phyloP scores from a whole-genome alignment of 441 rosid genomes.

The Theobroma grandiflorum region DNA sequence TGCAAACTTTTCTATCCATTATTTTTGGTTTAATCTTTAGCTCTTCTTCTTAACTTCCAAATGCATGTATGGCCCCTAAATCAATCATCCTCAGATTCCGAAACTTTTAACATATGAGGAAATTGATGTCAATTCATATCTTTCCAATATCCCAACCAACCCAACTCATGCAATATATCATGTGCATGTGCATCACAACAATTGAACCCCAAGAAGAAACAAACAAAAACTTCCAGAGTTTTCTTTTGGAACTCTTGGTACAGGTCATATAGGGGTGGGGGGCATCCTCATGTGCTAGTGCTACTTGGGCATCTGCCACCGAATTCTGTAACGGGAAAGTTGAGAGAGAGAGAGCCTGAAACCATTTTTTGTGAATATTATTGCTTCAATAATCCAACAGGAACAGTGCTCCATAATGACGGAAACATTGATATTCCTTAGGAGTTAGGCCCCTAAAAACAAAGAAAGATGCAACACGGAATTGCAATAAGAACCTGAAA shows the following conservation, averaged over 20 bases:
- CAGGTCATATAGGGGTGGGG: conserved; percentile 26
- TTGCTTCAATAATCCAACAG: conserved; percentile 38
- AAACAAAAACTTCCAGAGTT: conserved; percentile 38
- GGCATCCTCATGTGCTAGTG: conserved; percentile 33
- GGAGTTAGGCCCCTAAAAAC: neutral
- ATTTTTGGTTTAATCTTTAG: no score
- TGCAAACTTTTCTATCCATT: neutral
- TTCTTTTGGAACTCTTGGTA: conserved; percentile 34
- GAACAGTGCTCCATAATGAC: conserved; percentile 3
- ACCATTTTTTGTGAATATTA: conserved; percentile 41
- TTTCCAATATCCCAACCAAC: conserved; percentile 28
- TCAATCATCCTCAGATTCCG: no score
- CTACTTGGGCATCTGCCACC: conserved; percentile 13
- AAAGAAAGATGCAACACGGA: neutral
- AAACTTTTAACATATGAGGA: neutral
- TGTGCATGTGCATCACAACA: conserved; percentile 20
- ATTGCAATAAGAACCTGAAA: neutral
- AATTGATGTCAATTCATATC: conserved; percentile 5
- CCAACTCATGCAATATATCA: conserved; percentile 10
- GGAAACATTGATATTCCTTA: neutral
- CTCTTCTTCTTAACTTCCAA: no score
- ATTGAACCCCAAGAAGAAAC: conserved; percentile 38
- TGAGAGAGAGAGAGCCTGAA: conserved; percentile 18
- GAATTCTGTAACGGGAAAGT: neutral
- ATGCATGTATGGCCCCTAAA: no score